Evolutionary conservation across 208 protist genomes (phyloP).

Genomic region (Trypanosoma scelopori): DNA sequence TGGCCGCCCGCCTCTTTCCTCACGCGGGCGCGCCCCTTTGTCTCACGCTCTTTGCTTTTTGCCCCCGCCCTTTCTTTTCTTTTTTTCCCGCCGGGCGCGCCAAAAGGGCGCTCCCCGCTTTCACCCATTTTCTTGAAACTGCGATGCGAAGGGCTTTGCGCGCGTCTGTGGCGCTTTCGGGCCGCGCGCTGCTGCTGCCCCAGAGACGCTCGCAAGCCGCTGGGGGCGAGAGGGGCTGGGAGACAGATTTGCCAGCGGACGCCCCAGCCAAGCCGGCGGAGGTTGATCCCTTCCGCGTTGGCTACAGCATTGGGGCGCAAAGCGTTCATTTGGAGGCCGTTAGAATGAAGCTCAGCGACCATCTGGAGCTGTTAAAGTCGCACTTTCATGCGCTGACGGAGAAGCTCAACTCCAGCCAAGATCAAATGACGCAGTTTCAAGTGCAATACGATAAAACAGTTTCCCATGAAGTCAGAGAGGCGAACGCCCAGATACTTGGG

Average conservation of each 20-base stretch:
- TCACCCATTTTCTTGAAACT: no score
- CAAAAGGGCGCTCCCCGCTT: no score
- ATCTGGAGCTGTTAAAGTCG: constrained; percentile 31
- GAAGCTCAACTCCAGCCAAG: constrained; percentile 15
- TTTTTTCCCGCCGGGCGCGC: no score
- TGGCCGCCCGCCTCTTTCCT: no score
- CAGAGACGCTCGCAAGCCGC: no score
- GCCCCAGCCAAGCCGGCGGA: background rate
- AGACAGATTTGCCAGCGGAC: background rate
- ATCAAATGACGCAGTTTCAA: constrained; percentile 18
- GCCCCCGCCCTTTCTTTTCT: no score
- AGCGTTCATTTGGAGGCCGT: constrained; percentile 30
- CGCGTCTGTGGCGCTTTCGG: no score
- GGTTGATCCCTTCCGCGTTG: constrained; percentile 30
- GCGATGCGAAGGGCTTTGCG: no score
- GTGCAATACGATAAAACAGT: constrained; percentile 23
- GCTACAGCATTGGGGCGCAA: constrained; percentile 37
- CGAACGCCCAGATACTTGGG: constrained; percentile 5
- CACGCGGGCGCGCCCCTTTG: no score
- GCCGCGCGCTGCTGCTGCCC: no score
- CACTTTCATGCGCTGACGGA: constrained; percentile 28
- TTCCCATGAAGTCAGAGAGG: constrained; percentile 20
- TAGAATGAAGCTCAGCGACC: constrained; percentile 29
- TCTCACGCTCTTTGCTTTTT: no score
- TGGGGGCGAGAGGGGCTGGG: background rate